A percentile compares a stretch with the other conserved stretches of the same genome.
Conservation (phyloP, 2,329 filamentous ascomycete species). For the Diplodia intermedia region DNA sequence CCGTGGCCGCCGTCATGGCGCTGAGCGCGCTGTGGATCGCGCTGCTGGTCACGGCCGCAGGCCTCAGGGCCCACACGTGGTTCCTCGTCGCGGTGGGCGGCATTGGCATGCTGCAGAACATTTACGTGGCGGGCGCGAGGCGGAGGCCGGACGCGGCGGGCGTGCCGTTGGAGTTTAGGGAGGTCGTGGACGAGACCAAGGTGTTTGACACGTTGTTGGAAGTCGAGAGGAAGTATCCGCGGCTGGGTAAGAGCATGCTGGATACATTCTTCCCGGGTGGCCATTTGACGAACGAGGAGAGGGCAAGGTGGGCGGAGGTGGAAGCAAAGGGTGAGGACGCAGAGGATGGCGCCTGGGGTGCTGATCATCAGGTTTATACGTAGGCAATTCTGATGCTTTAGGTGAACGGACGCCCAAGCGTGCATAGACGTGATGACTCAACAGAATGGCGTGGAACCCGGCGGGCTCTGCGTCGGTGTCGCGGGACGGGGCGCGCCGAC, state of each 20-base stretch:
- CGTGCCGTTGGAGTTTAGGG: constrained; percentile 5
- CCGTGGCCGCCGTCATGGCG: not conserved
- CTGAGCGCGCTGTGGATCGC: not conserved
- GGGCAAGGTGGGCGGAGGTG: not conserved
- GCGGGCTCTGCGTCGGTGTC: no score
- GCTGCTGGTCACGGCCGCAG: not conserved
- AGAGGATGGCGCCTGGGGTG: no score
- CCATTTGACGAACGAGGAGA: not conserved
- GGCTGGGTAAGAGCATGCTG: constrained; percentile 1
- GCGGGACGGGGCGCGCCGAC: no score
- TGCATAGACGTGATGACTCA: no score
- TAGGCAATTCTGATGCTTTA: no score
- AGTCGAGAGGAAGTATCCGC: not conserved
- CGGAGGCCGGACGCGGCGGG: not conserved
- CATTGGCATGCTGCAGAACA: constrained; percentile 10
- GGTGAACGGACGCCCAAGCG: no score
- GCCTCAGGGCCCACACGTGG: not conserved
- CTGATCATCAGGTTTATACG: no score
- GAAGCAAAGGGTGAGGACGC: not conserved
- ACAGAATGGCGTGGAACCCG: no score
- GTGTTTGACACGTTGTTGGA: constrained; percentile 2
- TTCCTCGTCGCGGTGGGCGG: constrained; percentile 4
- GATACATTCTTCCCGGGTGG: constrained; percentile 12
- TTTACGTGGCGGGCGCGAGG: constrained; percentile 7
- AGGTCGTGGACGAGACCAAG: constrained; percentile 4